phyloP scores from a whole-genome alignment of 352 stramenopile species.

The Phytophthora pistaciae region DNA sequence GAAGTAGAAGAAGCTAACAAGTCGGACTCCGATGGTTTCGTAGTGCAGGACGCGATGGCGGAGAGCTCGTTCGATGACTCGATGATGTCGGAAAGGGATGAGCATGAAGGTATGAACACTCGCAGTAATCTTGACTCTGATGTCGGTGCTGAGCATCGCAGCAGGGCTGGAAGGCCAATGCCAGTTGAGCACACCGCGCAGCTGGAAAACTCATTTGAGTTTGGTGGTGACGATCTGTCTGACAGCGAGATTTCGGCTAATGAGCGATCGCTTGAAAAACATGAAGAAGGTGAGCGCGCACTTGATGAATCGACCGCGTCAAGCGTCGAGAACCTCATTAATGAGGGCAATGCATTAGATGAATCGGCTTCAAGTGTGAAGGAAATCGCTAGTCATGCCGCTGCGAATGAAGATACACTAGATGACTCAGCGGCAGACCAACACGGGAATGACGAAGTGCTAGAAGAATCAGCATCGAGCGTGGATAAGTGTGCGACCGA shows the following conservation, averaged over 20 bases:
- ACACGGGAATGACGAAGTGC: neutral
- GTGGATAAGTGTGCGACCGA: neutral
- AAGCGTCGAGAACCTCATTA: neutral
- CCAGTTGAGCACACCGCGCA: conserved; percentile 1
- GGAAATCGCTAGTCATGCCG: neutral
- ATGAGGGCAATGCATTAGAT: neutral
- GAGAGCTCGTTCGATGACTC: conserved; percentile 22
- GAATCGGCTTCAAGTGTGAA: neutral
- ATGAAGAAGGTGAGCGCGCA: neutral
- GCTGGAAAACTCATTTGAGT: conserved; percentile 6
- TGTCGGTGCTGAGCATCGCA: neutral
- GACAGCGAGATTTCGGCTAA: conserved; percentile 6
- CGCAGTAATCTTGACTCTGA: neutral
- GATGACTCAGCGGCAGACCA: neutral
- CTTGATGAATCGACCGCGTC: neutral
- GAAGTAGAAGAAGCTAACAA: conserved; percentile 19
- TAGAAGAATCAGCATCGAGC: conserved; percentile 4
- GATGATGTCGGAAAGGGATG: conserved; percentile 13
- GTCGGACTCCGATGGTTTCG: conserved; percentile 10
- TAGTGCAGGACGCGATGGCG: conserved; percentile 7
- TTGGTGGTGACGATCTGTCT: conserved; percentile 9
- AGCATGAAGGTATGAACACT: neutral
- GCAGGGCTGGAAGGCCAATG: neutral
- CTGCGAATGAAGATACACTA: neutral
- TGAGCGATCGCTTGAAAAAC: conserved; percentile 2